Base-by-base conservation (phyloP, 2,329 filamentous ascomycete genomes). In the Nothophaeocryptopus gaeumannii region DNA sequence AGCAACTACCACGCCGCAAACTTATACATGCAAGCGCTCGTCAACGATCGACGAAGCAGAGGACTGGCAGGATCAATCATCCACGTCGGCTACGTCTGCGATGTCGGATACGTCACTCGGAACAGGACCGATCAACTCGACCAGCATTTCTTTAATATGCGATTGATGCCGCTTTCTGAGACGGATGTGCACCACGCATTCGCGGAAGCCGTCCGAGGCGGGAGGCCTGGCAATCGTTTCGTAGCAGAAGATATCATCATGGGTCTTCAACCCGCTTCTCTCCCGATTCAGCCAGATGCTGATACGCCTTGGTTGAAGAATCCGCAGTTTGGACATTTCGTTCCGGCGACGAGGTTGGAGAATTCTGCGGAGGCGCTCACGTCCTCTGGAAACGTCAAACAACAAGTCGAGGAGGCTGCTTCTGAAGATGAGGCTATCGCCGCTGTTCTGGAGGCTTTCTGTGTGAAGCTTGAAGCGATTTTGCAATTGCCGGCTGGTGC, bases 41-140 rank as follows among this genome's bases (percentile, higher is more conserved):
- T 33, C 5, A 15, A 15, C 7, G 16, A 42, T 9, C 31, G 46
- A 31, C 39, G 46, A 20, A 62, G 62, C 1, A 78, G 26, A 63
- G 74, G 75, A 1, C 61, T 76, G 2, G 66, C 73, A 2, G 75
- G 73, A 26, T 70, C 75, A 0, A 73, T 73, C 0, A 67, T 84
- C 2, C 74, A 83, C 57, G 66, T 84, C 12, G 79, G 78, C 0
- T 72, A 73, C 1, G 72, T 84, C 10, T 61, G 63, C 2, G 72
- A 66, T 4, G 61, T 70, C 4, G 74, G 75, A 1, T 70, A 66
- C 42, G 53, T 74, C 13, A 44, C 37, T 26, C 14, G 29, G 5
- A 39, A 16, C 16, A 26, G 14, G 7, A 31, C 15, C 34, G 26
- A 35, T 14, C 20, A 45, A n/a, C 16, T 44, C 41, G 32, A 45